A percentile compares a stretch with the other conserved stretches of the same genome.
phyloP scores from a whole-genome alignment of 257 asterid genomes.

The Handroanthus guayacan region DNA sequence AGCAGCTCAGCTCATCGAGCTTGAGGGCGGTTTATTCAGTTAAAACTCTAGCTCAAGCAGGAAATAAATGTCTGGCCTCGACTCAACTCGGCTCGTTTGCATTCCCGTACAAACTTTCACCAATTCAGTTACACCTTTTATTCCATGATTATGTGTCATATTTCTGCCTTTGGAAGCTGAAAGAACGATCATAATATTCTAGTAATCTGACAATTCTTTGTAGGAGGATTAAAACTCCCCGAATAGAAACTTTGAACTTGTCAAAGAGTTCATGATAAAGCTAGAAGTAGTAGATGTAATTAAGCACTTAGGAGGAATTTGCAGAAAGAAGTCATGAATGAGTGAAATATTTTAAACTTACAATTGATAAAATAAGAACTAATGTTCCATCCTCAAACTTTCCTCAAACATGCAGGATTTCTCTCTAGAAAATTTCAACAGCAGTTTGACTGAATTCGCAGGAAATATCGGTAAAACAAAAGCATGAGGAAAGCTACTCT shows the following conservation, averaged over 20 bases:
- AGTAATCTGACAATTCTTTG: not conserved
- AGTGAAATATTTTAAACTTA: not conserved
- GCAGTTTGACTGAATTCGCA: constrained; percentile 68
- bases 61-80: too few relatives aligned
- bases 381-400: constrained; percentile 33
- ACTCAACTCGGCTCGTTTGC: too few relatives aligned
- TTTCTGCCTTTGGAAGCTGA: not conserved
- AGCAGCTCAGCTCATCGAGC: too few relatives aligned
- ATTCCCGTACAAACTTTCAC: too few relatives aligned
- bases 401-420: constrained; percentile 77
- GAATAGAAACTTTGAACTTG: not conserved
- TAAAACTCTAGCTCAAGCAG: too few relatives aligned
- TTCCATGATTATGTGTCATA: not conserved
- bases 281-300: not conserved
- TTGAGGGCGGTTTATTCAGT: too few relatives aligned
- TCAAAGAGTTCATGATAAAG: not conserved
- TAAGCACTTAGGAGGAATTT: not conserved
- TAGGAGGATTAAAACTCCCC: constrained; percentile 3
- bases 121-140: too few relatives aligned
- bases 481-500: constrained; percentile 53
- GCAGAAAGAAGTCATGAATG: not conserved
- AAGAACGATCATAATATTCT: constrained; percentile 12
- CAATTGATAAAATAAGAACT: not conserved
- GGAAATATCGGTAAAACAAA: constrained; percentile 55
- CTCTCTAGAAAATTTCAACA: constrained; percentile 68